Evolutionary conservation across 2,329 filamentous ascomycete genomes (phyloP).

Genomic region (Fusarium coicis): DNA sequence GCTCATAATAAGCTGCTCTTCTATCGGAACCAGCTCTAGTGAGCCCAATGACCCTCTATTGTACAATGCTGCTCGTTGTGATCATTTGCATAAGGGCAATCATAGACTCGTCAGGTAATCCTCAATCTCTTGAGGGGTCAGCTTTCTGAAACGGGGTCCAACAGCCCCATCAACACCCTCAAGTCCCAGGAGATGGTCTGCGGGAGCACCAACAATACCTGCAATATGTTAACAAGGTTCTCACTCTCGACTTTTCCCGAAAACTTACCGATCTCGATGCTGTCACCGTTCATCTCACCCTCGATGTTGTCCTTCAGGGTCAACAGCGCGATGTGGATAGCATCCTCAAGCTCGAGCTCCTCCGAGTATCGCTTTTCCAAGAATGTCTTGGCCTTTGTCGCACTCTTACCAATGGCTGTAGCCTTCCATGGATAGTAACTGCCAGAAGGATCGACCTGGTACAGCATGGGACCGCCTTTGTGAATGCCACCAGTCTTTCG

Average conservation of each 20-base stretch:
- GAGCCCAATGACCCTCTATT: constrained; percentile 59
- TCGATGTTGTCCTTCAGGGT: constrained; percentile 99
- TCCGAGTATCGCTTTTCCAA: constrained; percentile 99
- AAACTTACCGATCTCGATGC: constrained; percentile 90
- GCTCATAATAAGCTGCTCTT: constrained; percentile 21
- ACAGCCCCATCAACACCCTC: constrained; percentile 88
- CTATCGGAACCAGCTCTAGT: constrained; percentile 46
- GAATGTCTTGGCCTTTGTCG: constrained; percentile 98
- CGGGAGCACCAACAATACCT: constrained; percentile 96
- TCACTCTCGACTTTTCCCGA: accelerated
- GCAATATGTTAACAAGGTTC: constrained; percentile 37
- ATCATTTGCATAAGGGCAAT: constrained; percentile 48
- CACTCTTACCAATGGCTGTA: constrained; percentile 98
- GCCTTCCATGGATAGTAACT: constrained; percentile 99
- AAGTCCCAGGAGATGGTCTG: constrained; percentile 90
- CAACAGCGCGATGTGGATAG: constrained; percentile 96
- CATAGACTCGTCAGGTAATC: constrained; percentile 99
- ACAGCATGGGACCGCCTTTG: constrained; percentile 96
- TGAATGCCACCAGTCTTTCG: constrained; percentile 95
- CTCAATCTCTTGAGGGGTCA: constrained; percentile 98
- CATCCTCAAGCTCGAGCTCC: constrained; percentile 95
- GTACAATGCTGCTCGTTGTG: constrained; percentile 54
- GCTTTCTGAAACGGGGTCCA: constrained; percentile 90
- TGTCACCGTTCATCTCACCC: constrained; percentile 98
- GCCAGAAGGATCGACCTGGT: constrained; percentile 98